Base-by-base conservation (phyloP, 1,284 basidiomycete species). In the Ceratobasidium sp. region DNA sequence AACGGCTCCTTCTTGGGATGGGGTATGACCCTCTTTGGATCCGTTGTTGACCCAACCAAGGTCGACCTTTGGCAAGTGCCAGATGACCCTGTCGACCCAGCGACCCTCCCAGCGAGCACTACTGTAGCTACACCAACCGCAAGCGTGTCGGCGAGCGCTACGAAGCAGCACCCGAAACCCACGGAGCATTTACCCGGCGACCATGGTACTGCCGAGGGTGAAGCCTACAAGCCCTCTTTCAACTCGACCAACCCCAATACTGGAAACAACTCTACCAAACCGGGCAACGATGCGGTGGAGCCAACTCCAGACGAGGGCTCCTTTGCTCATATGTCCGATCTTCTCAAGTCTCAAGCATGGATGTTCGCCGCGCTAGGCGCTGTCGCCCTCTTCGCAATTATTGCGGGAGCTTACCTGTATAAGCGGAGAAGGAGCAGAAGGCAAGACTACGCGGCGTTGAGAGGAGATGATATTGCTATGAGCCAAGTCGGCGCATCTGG, bases 21-120 rank as follows among this genome's bases (percentile, higher is more conserved):
- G 97, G 90, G 90, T 65, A 91, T 99, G 85, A 91, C 92, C 76
- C 87, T 99, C 29, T 99, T 96, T 95, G 98, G 98, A 33, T 91
- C 93, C 19, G 86, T 89, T 19, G 87, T 92, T 63, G 95, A 99
- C 81, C 83, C 94, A 0, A 81, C 86, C 7, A 87, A 90, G 73
- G 90, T 92, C 8, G 87, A 86, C 78, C 86, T 86, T 66, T 99
- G 91, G 67, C 72, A 36, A 29, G 69, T 72, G 15, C 69, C 69
- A 2, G 69, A 72, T 48, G 69, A 72, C 22, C 69, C 69, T n/a
- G 79, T 82, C 87, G 76, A 86, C 81, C 77, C 83, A 8, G 75
- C 79, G 19, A 78, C 89, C 9, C 67, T 29, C 56, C 78, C 54
- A 27, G 73, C 27, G 24, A 51, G 24, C n/a, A 79, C 82, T 56